Evolutionary conservation across 805 yeast genomes (phyloP), one percentile per base, ranked within the genome.

Genomic region (Saturnispora galanensis): DNA sequence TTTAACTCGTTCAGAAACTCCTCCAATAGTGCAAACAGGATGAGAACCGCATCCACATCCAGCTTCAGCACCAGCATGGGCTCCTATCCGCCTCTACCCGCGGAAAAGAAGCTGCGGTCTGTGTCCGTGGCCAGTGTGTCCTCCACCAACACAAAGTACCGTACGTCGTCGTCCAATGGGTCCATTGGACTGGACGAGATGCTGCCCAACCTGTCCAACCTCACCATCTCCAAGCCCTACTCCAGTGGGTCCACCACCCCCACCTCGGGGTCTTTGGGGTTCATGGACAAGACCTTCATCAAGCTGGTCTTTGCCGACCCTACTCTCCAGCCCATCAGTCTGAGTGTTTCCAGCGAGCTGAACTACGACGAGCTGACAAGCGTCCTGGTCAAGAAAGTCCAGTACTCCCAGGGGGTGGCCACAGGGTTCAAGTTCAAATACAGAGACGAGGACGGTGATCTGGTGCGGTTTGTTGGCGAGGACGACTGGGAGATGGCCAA

Each of bases 391-490:
- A 52, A 68, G 10, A 79, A 74, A 38, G 67, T 86, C 46, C 65
- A 74, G 38, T 73, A 68, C 37, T 76, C 77, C 48, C 75, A 86
- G 32, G 77, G 74, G 4, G 21, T 45, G 11, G 33, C 35, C 12
- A 47, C 46, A 1, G 47, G 32, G 15, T 64, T 74, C 34, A 74
- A 82, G 55, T 70, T 93, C 49, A 81, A 80, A 61, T 90, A 87
- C 59, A 79, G 78, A 58, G 98, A 93, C 62, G 98, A 93, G 63
- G 98, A 93, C 59, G 96, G 95, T 13, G 98, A 93, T 60, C 82
- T 76, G 59, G 94, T 93, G 36, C 79, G 84, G 39, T 77, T 90
- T 63, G 84, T 80, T 52, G 77, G 87, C 30, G 83, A 82, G 50
- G 97, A 90, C 42, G 97, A 90, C 59, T 84, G 96, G 85, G 65